Percentiles rank a stretch among this genome's conserved stretches.
phyloP scores from a whole-genome alignment of 225 moss, liverwort and hornwort species.

The Lunularia cruciata region DNA sequence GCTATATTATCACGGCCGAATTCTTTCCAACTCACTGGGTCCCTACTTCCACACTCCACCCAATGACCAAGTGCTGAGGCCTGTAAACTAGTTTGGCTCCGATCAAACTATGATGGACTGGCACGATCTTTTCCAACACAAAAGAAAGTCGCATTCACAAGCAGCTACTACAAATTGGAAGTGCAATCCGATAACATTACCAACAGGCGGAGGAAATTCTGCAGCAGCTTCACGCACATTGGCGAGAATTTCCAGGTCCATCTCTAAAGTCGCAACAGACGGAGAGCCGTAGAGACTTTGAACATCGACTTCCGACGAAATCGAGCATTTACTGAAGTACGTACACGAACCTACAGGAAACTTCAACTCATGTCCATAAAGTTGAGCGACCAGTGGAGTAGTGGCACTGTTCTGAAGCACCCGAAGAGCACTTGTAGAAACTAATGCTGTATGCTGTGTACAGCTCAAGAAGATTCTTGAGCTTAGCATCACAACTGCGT shows the following conservation, averaged over 20 bases:
- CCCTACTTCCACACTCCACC: too few species aligned
- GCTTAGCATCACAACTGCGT: too few species aligned
- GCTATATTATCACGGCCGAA: too few species aligned
- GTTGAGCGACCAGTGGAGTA: too few species aligned
- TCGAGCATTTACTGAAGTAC: too few species aligned
- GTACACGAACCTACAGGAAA: too few species aligned
- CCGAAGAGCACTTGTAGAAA: too few species aligned
- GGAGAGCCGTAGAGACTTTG: not conserved
- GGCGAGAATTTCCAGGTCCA: constrained; percentile 24
- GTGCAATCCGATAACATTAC: constrained; percentile 21
- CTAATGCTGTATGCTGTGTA: too few species aligned
- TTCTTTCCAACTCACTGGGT: not conserved
- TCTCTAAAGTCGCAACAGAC: not conserved
- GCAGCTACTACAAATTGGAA: not conserved
- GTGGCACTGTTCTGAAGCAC: too few species aligned
- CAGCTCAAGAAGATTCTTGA: too few species aligned
- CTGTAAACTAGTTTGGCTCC: not conserved
- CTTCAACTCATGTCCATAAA: too few species aligned
- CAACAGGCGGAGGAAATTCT: constrained; percentile 38
- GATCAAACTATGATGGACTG: not conserved
- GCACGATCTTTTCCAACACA: not conserved
- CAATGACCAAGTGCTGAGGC: not conserved
- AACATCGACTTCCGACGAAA: too few species aligned
- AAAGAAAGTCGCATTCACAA: not conserved
- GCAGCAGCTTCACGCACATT: constrained; percentile 24